A percentile compares a stretch with the other conserved stretches of the same genome.
Evolutionary conservation across 2,329 filamentous ascomycete genomes (phyloP).

Genomic region (Apiospora koreana): DNA sequence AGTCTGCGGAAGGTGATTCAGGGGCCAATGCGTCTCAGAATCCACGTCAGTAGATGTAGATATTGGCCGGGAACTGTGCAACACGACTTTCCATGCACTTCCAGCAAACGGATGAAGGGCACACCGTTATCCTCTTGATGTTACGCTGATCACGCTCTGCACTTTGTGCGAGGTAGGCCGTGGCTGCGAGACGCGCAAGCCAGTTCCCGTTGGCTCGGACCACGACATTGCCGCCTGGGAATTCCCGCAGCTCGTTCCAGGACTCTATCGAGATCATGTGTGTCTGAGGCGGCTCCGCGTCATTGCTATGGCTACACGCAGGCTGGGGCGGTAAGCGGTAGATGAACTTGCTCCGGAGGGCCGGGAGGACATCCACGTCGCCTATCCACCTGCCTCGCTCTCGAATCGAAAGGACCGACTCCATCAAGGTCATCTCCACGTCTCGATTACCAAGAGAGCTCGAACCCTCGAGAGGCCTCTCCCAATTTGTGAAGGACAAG

Average conservation of each 20-base stretch:
- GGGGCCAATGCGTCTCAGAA: too few species aligned
- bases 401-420: constrained; percentile 14
- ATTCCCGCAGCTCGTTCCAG: constrained; percentile 16
- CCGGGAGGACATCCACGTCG: constrained; percentile 14
- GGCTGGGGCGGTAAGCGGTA: background rate
- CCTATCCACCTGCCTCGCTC: constrained; percentile 15
- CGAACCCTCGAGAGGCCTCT: background rate
- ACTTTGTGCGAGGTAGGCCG: background rate
- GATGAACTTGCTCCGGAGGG: background rate
- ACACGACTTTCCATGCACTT: background rate
- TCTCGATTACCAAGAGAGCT: constrained; percentile 4
- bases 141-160: background rate
- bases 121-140: background rate
- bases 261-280: constrained; percentile 9
- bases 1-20: too few species aligned
- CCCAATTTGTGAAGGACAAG: constrained; percentile 16
- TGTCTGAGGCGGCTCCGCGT: background rate
- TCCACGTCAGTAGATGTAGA: background rate
- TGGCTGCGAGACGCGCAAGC: constrained; percentile 13
- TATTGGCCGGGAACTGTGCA: background rate
- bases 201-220: constrained; percentile 10
- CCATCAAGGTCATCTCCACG: background rate
- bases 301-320: background rate
- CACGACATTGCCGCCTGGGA: constrained; percentile 9
- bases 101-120: background rate